These are phyloP conservation scores for Mycosphaerella sp. DNA, from an alignment of 2,329 filamentous ascomycete genomes.

Conservation along the genomic window DNA sequence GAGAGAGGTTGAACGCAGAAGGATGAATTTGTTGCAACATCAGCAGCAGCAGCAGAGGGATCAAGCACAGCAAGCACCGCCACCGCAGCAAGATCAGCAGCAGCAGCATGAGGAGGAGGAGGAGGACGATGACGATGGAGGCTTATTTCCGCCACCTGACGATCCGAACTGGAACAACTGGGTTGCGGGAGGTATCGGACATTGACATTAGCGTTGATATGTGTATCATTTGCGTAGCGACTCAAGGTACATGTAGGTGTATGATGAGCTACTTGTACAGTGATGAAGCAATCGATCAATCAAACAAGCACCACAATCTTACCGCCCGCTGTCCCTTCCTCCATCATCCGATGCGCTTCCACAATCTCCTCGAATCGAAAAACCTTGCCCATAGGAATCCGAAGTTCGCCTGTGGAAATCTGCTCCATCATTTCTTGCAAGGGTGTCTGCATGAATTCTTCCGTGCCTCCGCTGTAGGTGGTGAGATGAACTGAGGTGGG, in stretches of 20 bases:
- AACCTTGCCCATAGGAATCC: no score
- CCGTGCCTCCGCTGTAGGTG: no score
- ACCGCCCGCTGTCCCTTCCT: no score
- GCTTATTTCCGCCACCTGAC: constrained; percentile 58
- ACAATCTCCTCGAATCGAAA: no score
- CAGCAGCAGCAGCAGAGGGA: constrained; percentile 16
- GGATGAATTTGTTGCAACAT: constrained; percentile 39
- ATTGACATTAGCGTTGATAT: constrained; percentile 32
- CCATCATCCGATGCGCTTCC: no score
- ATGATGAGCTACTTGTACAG: not conserved
- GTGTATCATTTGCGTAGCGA: not conserved
- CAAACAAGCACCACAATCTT: no score
- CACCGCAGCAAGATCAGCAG: constrained; percentile 32
- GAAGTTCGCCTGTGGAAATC: no score
- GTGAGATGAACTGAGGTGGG: no score
- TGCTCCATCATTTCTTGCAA: no score
- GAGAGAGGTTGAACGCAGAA: constrained; percentile 37
- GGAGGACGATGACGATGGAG: constrained; percentile 35
- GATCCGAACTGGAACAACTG: constrained; percentile 64
- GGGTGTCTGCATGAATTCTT: no score
- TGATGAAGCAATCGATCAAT: not conserved
- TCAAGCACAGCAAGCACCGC: constrained; percentile 24
- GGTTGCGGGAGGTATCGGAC: constrained; percentile 60
- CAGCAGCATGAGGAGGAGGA: constrained; percentile 38
- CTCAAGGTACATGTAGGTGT: not conserved